Percentiles rank a stretch among this genome's conserved stretches.
Evolutionary conservation across 2,329 filamentous ascomycete genomes (phyloP).

Genomic region (Dothistroma septosporum): DNA sequence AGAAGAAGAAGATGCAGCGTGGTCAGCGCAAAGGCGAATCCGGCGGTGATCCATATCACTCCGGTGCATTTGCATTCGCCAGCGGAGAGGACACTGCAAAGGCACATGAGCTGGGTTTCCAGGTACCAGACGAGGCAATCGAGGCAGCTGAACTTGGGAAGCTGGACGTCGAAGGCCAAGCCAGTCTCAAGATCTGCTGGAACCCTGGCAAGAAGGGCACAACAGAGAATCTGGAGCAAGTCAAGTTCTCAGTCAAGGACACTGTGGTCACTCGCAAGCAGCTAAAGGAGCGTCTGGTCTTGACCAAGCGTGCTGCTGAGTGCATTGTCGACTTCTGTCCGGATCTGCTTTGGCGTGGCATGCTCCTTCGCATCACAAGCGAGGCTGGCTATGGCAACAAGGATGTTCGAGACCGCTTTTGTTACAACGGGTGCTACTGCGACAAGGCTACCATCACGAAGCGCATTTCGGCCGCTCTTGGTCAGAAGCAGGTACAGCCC

Average conservation of each 20-base stretch:
- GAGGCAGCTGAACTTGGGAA: slow-evolving; percentile 27
- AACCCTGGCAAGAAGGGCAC: slow-evolving; percentile 34
- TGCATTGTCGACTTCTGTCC: slow-evolving; percentile 38
- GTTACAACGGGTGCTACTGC: slow-evolving; percentile 34
- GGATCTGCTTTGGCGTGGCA: slow-evolving; percentile 34
- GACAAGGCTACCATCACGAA: slow-evolving; percentile 37
- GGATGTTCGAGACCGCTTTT: slow-evolving; percentile 34
- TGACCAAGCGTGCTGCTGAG: slow-evolving; percentile 31
- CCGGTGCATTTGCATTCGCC: slow-evolving; percentile 31
- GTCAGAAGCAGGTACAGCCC: slow-evolving; percentile 32
- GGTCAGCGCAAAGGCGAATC: slow-evolving; percentile 19
- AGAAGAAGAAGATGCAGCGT: slow-evolving; percentile 22
- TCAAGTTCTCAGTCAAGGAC: slow-evolving; percentile 31
- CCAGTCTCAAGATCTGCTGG: slow-evolving; percentile 32
- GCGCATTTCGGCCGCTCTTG: slow-evolving; percentile 34
- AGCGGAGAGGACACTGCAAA: slow-evolving; percentile 16
- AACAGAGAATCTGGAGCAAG: slow-evolving; percentile 31
- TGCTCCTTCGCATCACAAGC: slow-evolving; percentile 33
- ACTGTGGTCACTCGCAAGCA: slow-evolving; percentile 33
- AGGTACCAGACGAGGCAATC: slow-evolving; percentile 28
- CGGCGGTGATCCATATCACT: slow-evolving; percentile 29
- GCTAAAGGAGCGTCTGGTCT: slow-evolving; percentile 24
- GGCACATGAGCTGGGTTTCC: slow-evolving; percentile 15
- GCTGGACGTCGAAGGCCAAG: slow-evolving; percentile 23
- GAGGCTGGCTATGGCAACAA: slow-evolving; percentile 34